Conservation (phyloP, 768 basidiomycete genomes). For the Leccinum truebloodii region DNA sequence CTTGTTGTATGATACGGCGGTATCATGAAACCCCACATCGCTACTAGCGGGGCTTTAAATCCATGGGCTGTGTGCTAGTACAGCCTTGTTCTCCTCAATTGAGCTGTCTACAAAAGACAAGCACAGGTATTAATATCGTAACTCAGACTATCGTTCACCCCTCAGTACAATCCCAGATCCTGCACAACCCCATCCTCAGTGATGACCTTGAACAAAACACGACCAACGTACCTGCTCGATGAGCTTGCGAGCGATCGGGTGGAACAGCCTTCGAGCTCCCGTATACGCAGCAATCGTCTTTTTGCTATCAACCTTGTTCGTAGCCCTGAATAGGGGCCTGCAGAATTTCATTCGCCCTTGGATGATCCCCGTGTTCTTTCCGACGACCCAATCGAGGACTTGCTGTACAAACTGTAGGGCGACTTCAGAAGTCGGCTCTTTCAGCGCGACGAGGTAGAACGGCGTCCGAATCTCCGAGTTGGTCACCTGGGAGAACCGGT, state of each 20-base stretch:
- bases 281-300: constrained; percentile 39
- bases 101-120: neutral
- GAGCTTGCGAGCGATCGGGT: constrained; percentile 51
- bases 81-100: neutral
- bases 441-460: constrained; percentile 52
- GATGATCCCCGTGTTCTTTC: constrained; percentile 40
- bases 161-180: constrained; percentile 26
- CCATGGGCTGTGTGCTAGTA: neutral
- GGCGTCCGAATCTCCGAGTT: constrained; percentile 55
- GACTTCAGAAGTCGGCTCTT: constrained; percentile 34
- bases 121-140: neutral
- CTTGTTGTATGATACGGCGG: neutral
- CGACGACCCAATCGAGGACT: constrained; percentile 49
- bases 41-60: neutral
- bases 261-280: constrained; percentile 39
- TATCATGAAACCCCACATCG: no score
- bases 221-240: constrained; percentile 45
- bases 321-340: constrained; percentile 45
- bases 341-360: constrained; percentile 61
- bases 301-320: constrained; percentile 36
- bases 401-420: constrained; percentile 35
- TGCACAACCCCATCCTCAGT: constrained; percentile 8
- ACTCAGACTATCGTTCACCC: neutral
- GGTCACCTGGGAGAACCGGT: constrained; percentile 40
- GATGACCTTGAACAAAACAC: no score